Evolutionary conservation across 2,329 filamentous ascomycete genomes (phyloP).

Genomic region (Sclerotiophoma versabilis): DNA sequence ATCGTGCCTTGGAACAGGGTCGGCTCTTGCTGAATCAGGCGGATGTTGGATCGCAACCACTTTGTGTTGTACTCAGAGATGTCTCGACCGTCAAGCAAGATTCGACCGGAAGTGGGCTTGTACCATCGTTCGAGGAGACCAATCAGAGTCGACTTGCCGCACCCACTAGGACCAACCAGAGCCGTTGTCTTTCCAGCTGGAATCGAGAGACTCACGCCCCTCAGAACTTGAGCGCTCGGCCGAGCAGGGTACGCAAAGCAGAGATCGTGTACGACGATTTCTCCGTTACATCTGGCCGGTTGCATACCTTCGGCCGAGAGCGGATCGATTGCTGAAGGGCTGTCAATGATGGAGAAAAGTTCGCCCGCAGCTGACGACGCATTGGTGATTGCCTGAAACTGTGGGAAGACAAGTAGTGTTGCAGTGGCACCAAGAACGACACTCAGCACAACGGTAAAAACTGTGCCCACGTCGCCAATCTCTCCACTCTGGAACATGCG

Average conservation of each 20-base stretch:
- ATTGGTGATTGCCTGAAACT: conserved; percentile 73
- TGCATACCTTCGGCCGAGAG: conserved; percentile 8
- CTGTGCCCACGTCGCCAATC: conserved; percentile 62
- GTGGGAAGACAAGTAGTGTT: conserved; percentile 66
- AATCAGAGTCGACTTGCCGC: conserved; percentile 91
- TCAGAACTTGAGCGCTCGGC: conserved; percentile 68
- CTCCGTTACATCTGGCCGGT: conserved; percentile 67
- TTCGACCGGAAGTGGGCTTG: conserved; percentile 59
- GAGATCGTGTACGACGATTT: conserved; percentile 90
- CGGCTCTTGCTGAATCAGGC: conserved; percentile 90
- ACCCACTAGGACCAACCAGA: conserved; percentile 73
- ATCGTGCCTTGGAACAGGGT: conserved; percentile 89
- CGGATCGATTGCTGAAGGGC: conserved; percentile 75
- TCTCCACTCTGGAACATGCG: conserved; percentile 62
- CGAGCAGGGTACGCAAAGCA: conserved; percentile 93
- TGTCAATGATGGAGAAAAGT: conserved; percentile 67
- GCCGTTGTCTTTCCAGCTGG: conserved; percentile 72
- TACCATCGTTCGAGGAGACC: conserved; percentile 91
- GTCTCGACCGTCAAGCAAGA: conserved; percentile 55
- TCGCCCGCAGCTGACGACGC: conserved; percentile 22
- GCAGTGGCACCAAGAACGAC: conserved; percentile 55
- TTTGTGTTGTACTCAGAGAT: conserved; percentile 80
- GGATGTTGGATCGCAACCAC: conserved; percentile 90
- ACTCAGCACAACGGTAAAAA: conserved; percentile 48
- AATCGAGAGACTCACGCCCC: conserved; percentile 55